Base-by-base conservation (phyloP, 305 asterid species). In the Euphrasia arctica region DNA sequence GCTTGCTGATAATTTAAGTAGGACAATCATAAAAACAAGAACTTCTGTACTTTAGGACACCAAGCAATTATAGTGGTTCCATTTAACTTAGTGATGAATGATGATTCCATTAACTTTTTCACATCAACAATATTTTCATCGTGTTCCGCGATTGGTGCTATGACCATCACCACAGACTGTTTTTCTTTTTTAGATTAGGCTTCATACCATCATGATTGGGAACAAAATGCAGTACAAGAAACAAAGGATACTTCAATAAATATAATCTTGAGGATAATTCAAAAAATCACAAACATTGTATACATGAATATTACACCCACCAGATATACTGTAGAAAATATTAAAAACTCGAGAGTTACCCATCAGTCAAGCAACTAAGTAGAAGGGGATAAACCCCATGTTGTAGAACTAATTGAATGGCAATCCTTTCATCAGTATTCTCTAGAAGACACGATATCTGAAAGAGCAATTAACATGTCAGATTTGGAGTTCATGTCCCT, bases 301-400 rank as follows among this genome's bases (percentile, higher is more conserved):
- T 42, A 32, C 5, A 48, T 13, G 39, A 48, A 51, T 54, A 55
- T 9, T 22, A 4, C 58, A 54, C 58, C 51, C 36, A 39, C 54
- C 39, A 45, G 54, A 66, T 55, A 15, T 18, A 48, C 14, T 36
- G 49, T 39, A 36, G 43, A 39, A 41, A 18, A 62, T 51, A 62
- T 22, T 14, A 50, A 63, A 61, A 49, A 58, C 52, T 58, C 63
- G 54, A 54, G 52, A 57, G 27, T 62, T 89, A 89, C 98, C 97
- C 98, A 64, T 80, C 82, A 54, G 79, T 67, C 69, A 89, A 87
- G 90, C 98, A 89, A 83, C 76, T 71, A 60, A 92, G 97, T 71
- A 92, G 80, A 70, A 75, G 93, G 70, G 83, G 87, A 72, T 89
- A 82, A 45, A 85, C 82, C 62, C 70, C 83, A 49, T 83, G 64